Evolutionary conservation across 768 basidiomycete genomes (phyloP).

Genomic region (Gymnopilus junonius): DNA sequence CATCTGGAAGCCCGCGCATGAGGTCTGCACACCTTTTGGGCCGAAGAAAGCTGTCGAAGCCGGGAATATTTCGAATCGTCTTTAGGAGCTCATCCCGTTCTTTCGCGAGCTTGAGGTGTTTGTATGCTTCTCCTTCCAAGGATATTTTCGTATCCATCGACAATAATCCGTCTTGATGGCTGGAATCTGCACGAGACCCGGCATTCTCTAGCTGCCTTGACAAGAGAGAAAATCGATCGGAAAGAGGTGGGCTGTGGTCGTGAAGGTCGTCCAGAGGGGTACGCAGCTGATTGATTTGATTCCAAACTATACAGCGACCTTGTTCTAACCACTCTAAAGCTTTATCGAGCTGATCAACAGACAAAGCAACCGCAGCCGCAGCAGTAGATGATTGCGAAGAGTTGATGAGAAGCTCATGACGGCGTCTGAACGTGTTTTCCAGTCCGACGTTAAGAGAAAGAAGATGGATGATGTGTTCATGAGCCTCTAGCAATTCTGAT

Average conservation of each 20-base stretch:
- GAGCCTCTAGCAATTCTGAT: conserved; percentile 14
- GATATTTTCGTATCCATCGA: not conserved
- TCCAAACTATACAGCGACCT: conserved; percentile 20
- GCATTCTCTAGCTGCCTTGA: conserved; percentile 3
- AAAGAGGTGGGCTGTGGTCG: not conserved
- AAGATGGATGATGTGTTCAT: conserved; percentile 11
- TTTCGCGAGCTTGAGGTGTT: conserved; percentile 18
- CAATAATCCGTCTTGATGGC: not conserved
- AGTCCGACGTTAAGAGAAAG: conserved; percentile 22
- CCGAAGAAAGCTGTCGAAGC: conserved; percentile 22
- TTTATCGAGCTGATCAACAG: not conserved
- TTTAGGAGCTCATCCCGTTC: conserved; percentile 20
- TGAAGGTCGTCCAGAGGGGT: conserved; percentile 5
- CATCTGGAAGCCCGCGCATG: not conserved
- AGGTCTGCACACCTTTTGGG: not conserved
- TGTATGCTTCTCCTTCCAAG: not conserved
- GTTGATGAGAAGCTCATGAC: conserved; percentile 14
- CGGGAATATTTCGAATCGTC: conserved; percentile 16
- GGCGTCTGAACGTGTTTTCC: conserved; percentile 16
- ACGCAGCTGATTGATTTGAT: conserved; percentile 13
- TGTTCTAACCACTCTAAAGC: conserved; percentile 18
- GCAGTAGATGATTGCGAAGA: conserved; percentile 11
- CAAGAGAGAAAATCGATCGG: not conserved
- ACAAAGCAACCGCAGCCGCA: conserved; percentile 20
- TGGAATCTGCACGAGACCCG: not conserved